phyloP scores from a whole-genome alignment of 768 basidiomycete species.

The Boletus pseudopeckii region DNA sequence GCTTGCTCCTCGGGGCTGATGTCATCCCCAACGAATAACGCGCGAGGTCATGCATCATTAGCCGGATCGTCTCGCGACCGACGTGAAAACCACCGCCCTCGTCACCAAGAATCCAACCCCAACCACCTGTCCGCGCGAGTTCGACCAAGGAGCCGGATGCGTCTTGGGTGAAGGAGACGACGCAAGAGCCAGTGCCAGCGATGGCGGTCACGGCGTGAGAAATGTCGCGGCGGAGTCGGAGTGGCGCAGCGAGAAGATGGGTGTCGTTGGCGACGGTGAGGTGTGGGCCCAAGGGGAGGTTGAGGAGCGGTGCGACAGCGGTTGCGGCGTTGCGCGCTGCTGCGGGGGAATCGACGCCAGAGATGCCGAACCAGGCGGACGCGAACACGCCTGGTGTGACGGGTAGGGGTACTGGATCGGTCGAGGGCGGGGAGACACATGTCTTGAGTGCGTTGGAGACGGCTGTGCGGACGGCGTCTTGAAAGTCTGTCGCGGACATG shows the following conservation, averaged over 20 bases:
- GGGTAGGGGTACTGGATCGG: constrained; percentile 37
- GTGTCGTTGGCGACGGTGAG: constrained; percentile 79
- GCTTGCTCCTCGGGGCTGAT: constrained; percentile 21
- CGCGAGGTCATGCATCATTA: constrained; percentile 59
- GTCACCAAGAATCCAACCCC: constrained; percentile 84
- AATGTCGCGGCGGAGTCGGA: constrained; percentile 58
- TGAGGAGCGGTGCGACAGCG: constrained; percentile 54
- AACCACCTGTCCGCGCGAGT: constrained; percentile 71
- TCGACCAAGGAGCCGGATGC: constrained; percentile 46
- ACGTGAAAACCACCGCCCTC: constrained; percentile 82
- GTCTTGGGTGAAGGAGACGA: constrained; percentile 57
- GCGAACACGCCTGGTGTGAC: constrained; percentile 45
- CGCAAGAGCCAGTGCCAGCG: constrained; percentile 78
- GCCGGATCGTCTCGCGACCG: constrained; percentile 70
- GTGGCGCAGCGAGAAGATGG: constrained; percentile 77
- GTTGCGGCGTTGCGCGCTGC: constrained; percentile 55
- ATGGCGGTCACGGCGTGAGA: constrained; percentile 68
- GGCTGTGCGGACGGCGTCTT: constrained; percentile 47
- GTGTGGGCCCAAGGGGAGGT: constrained; percentile 50
- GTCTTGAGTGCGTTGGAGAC: constrained; percentile 53
- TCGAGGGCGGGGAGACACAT: constrained; percentile 36
- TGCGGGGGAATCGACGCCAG: constrained; percentile 74
- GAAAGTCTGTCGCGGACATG: constrained; percentile 62
- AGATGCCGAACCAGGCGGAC: constrained; percentile 79
- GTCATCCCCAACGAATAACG: constrained; percentile 38